A percentile compares a stretch with the other conserved stretches of the same genome.
phyloP scores from a whole-genome alignment of 2,329 filamentous ascomycete genomes.

The Truncatella angustata region DNA sequence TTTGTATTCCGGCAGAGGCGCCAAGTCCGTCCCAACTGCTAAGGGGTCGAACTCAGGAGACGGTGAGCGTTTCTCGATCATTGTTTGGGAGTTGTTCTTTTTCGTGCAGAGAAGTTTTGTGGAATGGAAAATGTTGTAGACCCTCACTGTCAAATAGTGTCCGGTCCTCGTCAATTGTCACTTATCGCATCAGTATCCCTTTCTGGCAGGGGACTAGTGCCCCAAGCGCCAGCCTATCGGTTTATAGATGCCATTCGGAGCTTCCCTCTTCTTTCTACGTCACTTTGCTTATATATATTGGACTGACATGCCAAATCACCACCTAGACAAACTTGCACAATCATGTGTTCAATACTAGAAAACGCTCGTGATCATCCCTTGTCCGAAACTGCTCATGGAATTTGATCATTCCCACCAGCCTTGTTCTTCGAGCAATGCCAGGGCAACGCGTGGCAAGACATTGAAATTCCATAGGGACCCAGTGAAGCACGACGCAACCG shows the following conservation, averaged over 20 bases:
- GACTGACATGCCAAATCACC: no score
- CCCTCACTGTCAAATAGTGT: background rate
- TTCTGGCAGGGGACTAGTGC: conserved; percentile 6
- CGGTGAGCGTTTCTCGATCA: conserved; percentile 25
- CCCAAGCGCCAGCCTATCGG: conserved; percentile 6
- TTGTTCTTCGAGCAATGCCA: background rate
- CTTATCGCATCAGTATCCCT: conserved; percentile 5
- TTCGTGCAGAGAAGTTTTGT: no score
- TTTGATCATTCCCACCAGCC: conserved; percentile 8
- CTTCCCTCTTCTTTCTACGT: no score
- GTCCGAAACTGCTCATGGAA: background rate
- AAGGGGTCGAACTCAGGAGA: conserved; percentile 52
- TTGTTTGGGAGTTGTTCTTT: no score
- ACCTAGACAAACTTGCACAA: no score
- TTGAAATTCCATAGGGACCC: conserved; percentile 5
- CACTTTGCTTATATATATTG: background rate
- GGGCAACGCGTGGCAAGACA: conserved; percentile 5
- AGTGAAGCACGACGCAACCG: background rate
- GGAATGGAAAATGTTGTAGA: no score
- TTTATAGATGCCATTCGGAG: conserved; percentile 3
- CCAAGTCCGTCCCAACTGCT: conserved; percentile 51
- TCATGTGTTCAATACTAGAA: no score
- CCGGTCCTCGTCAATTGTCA: no score
- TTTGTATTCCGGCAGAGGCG: conserved; percentile 61
- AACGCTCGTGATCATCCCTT: no score